A percentile compares a stretch with the other conserved stretches of the same genome.
Evolutionary conservation across 208 protist species (phyloP).

Genomic region (Tritrichomonas foetus): DNA sequence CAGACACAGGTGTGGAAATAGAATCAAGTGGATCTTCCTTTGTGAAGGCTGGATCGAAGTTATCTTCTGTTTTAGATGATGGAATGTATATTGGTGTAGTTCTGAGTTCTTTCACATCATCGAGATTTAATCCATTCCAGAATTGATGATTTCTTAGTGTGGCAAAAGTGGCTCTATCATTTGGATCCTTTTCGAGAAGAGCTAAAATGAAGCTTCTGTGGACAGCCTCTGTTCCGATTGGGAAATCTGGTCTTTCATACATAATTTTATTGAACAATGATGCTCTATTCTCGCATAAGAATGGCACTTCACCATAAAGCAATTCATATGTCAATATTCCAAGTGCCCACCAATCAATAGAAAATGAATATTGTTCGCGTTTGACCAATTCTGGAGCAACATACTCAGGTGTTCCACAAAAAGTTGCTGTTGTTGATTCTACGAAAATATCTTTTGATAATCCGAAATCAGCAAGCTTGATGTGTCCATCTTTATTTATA

Average conservation of each 20-base stretch:
- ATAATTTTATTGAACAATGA: not conserved
- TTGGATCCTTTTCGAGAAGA: constrained; percentile 15
- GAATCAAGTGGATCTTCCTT: not conserved
- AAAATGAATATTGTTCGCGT: not conserved
- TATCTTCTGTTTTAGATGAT: not conserved
- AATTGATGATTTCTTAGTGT: not conserved
- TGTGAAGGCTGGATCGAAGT: not conserved
- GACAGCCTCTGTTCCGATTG: not conserved
- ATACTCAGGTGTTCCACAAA: constrained; percentile 33
- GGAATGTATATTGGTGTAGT: not conserved
- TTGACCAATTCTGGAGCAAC: not conserved
- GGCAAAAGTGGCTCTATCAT: not conserved
- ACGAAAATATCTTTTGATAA: not conserved
- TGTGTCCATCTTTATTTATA: not conserved
- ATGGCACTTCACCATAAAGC: not conserved
- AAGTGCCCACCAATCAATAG: constrained; percentile 35
- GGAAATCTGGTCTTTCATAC: not conserved
- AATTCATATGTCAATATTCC: constrained; percentile 33
- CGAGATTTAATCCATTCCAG: constrained; percentile 33
- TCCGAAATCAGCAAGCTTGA: constrained; percentile 36
- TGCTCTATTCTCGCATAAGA: not conserved
- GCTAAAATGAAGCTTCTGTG: not conserved
- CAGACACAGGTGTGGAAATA: not conserved
- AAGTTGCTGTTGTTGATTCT: not conserved
- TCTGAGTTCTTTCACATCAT: not conserved